Conservation (phyloP, 2,329 filamentous ascomycete species). For the Sporothrix schenckii region DNA sequence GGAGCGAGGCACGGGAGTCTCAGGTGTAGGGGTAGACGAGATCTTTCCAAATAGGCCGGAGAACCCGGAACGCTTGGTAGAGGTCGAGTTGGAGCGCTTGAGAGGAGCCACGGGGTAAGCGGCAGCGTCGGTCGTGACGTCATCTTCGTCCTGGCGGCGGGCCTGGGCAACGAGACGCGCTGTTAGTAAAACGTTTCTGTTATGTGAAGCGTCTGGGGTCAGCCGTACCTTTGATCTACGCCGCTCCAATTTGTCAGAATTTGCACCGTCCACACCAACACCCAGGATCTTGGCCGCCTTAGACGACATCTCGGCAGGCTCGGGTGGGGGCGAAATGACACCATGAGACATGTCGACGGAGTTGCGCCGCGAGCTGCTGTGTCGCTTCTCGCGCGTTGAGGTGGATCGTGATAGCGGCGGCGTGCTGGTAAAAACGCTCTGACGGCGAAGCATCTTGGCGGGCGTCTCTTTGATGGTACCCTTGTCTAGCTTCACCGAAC, state of each 20-base stretch:
- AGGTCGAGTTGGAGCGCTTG: slow-evolving; percentile 63
- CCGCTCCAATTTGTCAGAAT: slow-evolving; percentile 53
- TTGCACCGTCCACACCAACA: slow-evolving; percentile 49
- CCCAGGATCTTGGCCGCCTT: slow-evolving; percentile 82
- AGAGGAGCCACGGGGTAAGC: slow-evolving; percentile 56
- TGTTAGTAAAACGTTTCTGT: slow-evolving; percentile 1
- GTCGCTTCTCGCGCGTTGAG: slow-evolving; percentile 67
- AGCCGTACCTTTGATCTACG: slow-evolving; percentile 51
- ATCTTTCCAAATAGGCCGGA: slow-evolving; percentile 66
- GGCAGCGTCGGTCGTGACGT: slow-evolving; percentile 59
- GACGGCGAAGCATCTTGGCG: slow-evolving; percentile 58
- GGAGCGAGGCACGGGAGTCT: slow-evolving; percentile 28
- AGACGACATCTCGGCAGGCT: slow-evolving; percentile 66
- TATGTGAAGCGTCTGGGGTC: background rate
- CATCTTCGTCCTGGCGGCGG: slow-evolving; percentile 65
- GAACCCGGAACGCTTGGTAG: slow-evolving; percentile 63
- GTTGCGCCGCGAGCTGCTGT: slow-evolving; percentile 65
- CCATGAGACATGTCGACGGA: slow-evolving; percentile 68
- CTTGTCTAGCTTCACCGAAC: slow-evolving; percentile 43
- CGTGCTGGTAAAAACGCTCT: slow-evolving; percentile 69
- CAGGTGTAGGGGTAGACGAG: slow-evolving; percentile 45
- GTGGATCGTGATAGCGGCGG: slow-evolving; percentile 69
- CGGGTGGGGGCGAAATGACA: slow-evolving; percentile 72
- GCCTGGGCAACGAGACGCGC: slow-evolving; percentile 50
- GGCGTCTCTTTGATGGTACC: slow-evolving; percentile 48